Percentiles rank a stretch among this genome's conserved stretches.
These are phyloP conservation scores for Geosmithia flava DNA, from an alignment of 2,329 filamentous ascomycete genomes.

Conservation along the genomic window DNA sequence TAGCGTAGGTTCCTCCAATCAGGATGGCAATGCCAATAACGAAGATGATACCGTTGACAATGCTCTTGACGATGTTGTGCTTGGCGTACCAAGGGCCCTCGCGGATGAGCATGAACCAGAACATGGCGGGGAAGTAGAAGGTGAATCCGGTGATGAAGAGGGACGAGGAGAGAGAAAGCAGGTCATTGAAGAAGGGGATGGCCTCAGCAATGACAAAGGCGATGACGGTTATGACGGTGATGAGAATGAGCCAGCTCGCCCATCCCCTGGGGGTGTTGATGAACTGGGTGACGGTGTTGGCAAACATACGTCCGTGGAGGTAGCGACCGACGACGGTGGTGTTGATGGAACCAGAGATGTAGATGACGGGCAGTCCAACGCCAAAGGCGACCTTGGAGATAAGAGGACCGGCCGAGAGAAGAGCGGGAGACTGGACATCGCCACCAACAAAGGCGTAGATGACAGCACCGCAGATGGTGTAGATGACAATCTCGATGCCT, in stretches of 20 bases:
- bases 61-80: slow-evolving; percentile 13
- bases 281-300: slow-evolving; percentile 27
- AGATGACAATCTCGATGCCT: slow-evolving; percentile 48
- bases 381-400: slow-evolving; percentile 59
- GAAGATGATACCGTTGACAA: slow-evolving; percentile 13
- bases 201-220: slow-evolving; percentile 62
- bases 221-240: slow-evolving; percentile 43
- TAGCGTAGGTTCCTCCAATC: slow-evolving; percentile 19
- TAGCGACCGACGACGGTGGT: slow-evolving; percentile 32
- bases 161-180: slow-evolving; percentile 43
- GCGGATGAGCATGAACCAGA: slow-evolving; percentile 27
- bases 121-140: slow-evolving; percentile 28
- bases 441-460: slow-evolving; percentile 59
- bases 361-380: slow-evolving; percentile 58
- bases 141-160: slow-evolving; percentile 35
- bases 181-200: slow-evolving; percentile 59
- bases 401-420: slow-evolving; percentile 47
- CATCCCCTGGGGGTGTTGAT: slow-evolving; percentile 36
- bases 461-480: slow-evolving; percentile 52
- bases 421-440: slow-evolving; percentile 51
- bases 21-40: slow-evolving; percentile 18
- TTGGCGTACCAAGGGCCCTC: slow-evolving; percentile 16
- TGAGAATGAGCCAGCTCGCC: slow-evolving; percentile 46
- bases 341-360: slow-evolving; percentile 64
- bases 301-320: slow-evolving; percentile 31